Evolutionary conservation across 2,329 filamentous ascomycete species (phyloP).

Genomic region (Mariannaea elegans): DNA sequence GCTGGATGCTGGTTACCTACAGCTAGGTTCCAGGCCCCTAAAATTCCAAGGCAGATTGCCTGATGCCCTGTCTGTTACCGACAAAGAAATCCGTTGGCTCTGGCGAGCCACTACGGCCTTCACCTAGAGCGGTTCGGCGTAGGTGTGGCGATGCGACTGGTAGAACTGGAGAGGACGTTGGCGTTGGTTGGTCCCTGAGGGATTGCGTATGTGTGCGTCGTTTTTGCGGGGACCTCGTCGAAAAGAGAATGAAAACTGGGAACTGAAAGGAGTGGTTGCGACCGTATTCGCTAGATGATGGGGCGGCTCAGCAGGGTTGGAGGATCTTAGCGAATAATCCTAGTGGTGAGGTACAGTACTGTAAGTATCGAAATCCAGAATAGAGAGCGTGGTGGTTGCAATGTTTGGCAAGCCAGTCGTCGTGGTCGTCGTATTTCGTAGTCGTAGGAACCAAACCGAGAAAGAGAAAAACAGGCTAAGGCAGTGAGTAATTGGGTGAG

Average conservation of each 20-base stretch:
- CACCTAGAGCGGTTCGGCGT: constrained; percentile 5
- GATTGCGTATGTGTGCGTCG: constrained; percentile 25
- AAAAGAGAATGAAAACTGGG: constrained; percentile 22
- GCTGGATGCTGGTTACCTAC: constrained; percentile 6
- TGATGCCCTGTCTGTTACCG: not conserved
- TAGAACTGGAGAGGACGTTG: constrained; percentile 15
- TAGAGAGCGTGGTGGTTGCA: constrained; percentile 2
- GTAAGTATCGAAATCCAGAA: not conserved
- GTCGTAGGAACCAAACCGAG: not conserved
- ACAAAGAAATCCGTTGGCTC: not conserved
- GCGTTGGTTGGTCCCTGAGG: constrained; percentile 16
- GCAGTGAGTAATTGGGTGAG: not conserved
- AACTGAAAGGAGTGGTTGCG: constrained; percentile 20
- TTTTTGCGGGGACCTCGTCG: constrained; percentile 30
- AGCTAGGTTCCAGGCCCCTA: not conserved
- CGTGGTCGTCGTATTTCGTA: not conserved
- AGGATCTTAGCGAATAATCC: constrained; percentile 8
- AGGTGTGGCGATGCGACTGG: constrained; percentile 34
- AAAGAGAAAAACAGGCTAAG: not conserved
- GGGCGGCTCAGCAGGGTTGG: constrained; percentile 10
- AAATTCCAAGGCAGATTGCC: not conserved
- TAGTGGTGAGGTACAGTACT: not conserved
- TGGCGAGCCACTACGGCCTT: not conserved
- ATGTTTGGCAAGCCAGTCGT: constrained; percentile 3
- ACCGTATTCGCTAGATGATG: constrained; percentile 38